A percentile compares a stretch with the other conserved stretches of the same genome.
Evolutionary conservation across 345 rosid genomes (phyloP).

Genomic region (Moringa oleifera): DNA sequence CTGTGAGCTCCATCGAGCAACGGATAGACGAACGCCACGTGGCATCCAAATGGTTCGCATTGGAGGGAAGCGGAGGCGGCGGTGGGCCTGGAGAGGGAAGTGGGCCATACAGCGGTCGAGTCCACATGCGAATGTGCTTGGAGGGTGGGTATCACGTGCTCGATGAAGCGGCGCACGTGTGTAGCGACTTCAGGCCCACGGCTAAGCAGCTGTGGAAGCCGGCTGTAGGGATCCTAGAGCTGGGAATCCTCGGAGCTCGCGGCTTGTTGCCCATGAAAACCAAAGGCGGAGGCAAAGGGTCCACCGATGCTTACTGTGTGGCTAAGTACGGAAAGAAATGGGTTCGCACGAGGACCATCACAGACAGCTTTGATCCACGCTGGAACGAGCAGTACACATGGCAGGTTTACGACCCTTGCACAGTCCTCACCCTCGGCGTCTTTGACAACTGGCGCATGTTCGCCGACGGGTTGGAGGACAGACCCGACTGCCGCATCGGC

Average conservation of each 20-base stretch:
- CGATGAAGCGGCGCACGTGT: conserved; percentile 96
- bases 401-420: conserved; percentile 98
- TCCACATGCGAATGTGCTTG: conserved; percentile 67
- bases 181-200: conserved; percentile 95
- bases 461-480: conserved; percentile 42
- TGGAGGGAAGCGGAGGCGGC: conserved; percentile 36
- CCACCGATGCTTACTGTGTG: conserved; percentile 90
- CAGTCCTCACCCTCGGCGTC: conserved; percentile 75
- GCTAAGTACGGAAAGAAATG: conserved; percentile 98
- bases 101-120: conserved; percentile 58
- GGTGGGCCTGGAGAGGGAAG: conserved; percentile 15
- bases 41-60: conserved; percentile 59
- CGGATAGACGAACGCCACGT: conserved; percentile 74
- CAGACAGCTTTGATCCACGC: conserved; percentile 89
- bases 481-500: conserved; percentile 65
- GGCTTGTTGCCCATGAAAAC: conserved; percentile 87
- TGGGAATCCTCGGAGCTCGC: conserved; percentile 89
- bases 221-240: conserved; percentile 75
- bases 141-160: conserved; percentile 99
- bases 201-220: conserved; percentile 99
- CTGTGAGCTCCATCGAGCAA: conserved; percentile 71
- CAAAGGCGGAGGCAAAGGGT: conserved; percentile 64
- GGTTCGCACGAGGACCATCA: conserved; percentile 87
- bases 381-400: conserved; percentile 99
- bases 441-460: conserved; percentile 97